Base-by-base conservation (phyloP, 257 asterid species). In the Fraxinus anomala region DNA sequence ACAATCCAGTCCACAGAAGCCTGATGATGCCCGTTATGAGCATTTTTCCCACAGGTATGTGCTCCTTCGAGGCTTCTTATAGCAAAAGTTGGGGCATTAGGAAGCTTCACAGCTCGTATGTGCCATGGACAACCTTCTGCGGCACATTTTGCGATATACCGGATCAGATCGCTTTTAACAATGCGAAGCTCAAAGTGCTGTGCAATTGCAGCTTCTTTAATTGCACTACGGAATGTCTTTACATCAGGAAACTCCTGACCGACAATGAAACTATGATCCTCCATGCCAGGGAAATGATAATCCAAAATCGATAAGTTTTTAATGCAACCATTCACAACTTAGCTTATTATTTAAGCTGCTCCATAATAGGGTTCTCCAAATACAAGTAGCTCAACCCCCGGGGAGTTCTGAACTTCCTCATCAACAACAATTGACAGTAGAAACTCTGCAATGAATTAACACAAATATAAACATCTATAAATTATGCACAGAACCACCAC, bases 1-100 rank as follows among this genome's bases (percentile, higher is more conserved):
- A 92, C 97, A 66, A 92, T 89, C 97, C 97, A 92, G 83, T 90
- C 97, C 28, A 92, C 87, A 61, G 97, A 90, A 70, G 97, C 97
- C 83, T 89, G 97, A 74, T 91, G 97, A 74, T 90, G 97, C 23
- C 97, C 92, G 67, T 85, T 73, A 78, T 86, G 92, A 13, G 94
- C 94, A 36, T 84, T 90, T 79, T 78, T 83, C 17, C 91, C 92
- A 47, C 94, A 92, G 1, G 92, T 90, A 79, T 90, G 97, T 14
- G 84, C 70, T 37, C 87, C 89, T 42, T 88, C 92, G 26, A 92
- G 89, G 83, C 91, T 92, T 80, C 94, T 74, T 80, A 92, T 81
- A 8, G 89, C 59, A 83, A 92, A 92, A 36, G 92, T 90, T 13
- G 89, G 88, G 76, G 88, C 89, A 79, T 89, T 92, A 3, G 94